Percentiles rank a stretch among this genome's conserved stretches.
These are phyloP conservation scores for Theobroma cacao DNA, from an alignment of 345 rosid genomes.

Conservation along the genomic window DNA sequence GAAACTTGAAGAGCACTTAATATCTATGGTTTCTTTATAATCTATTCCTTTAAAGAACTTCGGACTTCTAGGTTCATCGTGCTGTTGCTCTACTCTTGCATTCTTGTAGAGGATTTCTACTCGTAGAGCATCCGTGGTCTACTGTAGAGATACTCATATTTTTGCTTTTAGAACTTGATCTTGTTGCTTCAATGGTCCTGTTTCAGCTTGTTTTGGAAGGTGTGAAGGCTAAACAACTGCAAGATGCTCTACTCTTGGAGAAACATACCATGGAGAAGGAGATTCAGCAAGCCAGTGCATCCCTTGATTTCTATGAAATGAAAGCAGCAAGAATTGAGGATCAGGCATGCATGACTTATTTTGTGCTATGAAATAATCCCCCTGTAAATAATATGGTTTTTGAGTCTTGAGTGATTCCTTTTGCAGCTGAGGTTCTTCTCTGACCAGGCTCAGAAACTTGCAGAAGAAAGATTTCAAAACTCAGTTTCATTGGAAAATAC, in stretches of 20 bases:
- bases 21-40: not conserved
- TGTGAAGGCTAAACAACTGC: conserved; percentile 68
- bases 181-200: conserved; percentile 21
- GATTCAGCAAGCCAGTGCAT: conserved; percentile 65
- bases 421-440: conserved; percentile 70
- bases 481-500: conserved; percentile 46
- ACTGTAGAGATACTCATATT: conserved; percentile 1
- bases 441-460: conserved; percentile 72
- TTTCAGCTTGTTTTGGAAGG: conserved; percentile 88
- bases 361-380: not conserved
- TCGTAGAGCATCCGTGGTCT: not conserved
- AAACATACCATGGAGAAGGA: conserved; percentile 61
- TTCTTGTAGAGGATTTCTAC: not conserved
- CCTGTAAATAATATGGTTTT: not conserved
- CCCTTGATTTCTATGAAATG: conserved; percentile 60
- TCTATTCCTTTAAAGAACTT: not conserved
- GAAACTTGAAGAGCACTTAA: not conserved
- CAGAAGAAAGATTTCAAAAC: conserved; percentile 60
- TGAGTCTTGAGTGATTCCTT: conserved; percentile 13
- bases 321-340: conserved; percentile 69
- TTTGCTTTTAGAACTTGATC: conserved; percentile 10
- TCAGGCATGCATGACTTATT: conserved; percentile 51
- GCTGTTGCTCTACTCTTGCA: not conserved
- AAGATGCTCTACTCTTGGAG: conserved; percentile 57
- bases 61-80: not conserved